Conservation (phyloP, 2,329 filamentous ascomycete genomes). For the Ophiosphaerella korrae region DNA sequence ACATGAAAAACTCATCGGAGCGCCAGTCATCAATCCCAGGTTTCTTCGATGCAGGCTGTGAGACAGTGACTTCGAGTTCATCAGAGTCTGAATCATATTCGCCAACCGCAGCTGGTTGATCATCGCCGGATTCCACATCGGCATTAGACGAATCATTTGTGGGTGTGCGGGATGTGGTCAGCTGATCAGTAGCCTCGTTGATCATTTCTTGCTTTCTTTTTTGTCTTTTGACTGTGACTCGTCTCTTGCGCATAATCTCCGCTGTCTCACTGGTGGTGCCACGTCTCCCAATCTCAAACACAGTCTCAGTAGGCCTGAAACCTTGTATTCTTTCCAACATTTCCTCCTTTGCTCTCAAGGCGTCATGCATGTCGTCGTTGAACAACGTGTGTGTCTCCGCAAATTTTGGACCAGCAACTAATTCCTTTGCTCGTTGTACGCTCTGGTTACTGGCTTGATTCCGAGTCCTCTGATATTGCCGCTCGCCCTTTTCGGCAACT, state of each 20-base stretch:
- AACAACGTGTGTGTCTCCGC: constrained; percentile 81
- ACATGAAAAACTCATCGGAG: constrained; percentile 94
- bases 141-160: constrained; percentile 17
- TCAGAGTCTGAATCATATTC: constrained; percentile 55
- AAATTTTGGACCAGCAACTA: constrained; percentile 73
- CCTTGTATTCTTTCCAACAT: constrained; percentile 90
- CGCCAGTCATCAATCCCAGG: constrained; percentile 63
- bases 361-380: constrained; percentile 62
- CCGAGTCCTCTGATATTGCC: constrained; percentile 85
- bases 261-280: constrained; percentile 68
- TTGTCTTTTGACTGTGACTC: constrained; percentile 70
- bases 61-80: constrained; percentile 59
- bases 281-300: constrained; percentile 89
- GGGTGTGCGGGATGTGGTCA: constrained; percentile 7
- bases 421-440: constrained; percentile 81
- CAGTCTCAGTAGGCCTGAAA: constrained; percentile 88
- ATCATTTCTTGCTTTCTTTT: constrained; percentile 48
- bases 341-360: constrained; percentile 71
- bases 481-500: constrained; percentile 87
- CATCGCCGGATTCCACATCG: constrained; percentile 40
- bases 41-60: constrained; percentile 45
- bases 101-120: constrained; percentile 37
- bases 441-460: constrained; percentile 90
- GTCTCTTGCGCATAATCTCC: constrained; percentile 75
- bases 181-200: constrained; percentile 32